These are phyloP conservation scores for Capronia epimyces DNA, from an alignment of 2,329 filamentous ascomycete genomes.

Conservation along the genomic window DNA sequence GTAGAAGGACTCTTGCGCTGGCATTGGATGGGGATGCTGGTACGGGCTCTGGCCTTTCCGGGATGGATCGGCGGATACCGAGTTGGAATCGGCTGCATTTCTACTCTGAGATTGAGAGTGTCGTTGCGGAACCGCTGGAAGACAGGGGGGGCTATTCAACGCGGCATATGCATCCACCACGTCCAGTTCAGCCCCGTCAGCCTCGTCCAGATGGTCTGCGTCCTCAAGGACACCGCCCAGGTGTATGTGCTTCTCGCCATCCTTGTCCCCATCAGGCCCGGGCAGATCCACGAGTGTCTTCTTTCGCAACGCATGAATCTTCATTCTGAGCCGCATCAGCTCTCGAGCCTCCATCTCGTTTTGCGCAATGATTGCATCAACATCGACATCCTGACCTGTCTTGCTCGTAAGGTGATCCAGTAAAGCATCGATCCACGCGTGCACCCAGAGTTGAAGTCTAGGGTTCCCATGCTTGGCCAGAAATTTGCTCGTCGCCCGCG, in stretches of 20 bases:
- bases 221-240: not conserved
- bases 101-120: not conserved
- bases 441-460: slow-evolving; percentile 17
- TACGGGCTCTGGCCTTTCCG: slow-evolving; percentile 11
- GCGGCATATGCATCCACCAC: not conserved
- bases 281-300: slow-evolving; percentile 5
- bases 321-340: slow-evolving; percentile 14
- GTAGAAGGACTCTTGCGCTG: not conserved
- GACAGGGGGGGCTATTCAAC: not conserved
- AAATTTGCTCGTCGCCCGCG: slow-evolving; percentile 13
- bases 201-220: not conserved
- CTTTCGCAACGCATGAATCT: slow-evolving; percentile 9
- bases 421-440: slow-evolving; percentile 16
- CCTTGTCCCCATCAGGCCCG: not conserved
- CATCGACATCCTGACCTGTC: slow-evolving; percentile 6
- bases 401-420: not conserved
- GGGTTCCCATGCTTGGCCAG: slow-evolving; percentile 18
- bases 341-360: slow-evolving; percentile 8
- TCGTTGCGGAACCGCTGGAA: not conserved
- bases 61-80: slow-evolving; percentile 6
- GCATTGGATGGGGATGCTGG: not conserved
- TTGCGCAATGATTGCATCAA: slow-evolving; percentile 8
- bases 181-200: not conserved
- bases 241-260: not conserved
- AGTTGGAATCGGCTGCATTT: not conserved